phyloP scores from a whole-genome alignment of 2,329 filamentous ascomycete genomes.

The Trichocomaceae sp. region DNA sequence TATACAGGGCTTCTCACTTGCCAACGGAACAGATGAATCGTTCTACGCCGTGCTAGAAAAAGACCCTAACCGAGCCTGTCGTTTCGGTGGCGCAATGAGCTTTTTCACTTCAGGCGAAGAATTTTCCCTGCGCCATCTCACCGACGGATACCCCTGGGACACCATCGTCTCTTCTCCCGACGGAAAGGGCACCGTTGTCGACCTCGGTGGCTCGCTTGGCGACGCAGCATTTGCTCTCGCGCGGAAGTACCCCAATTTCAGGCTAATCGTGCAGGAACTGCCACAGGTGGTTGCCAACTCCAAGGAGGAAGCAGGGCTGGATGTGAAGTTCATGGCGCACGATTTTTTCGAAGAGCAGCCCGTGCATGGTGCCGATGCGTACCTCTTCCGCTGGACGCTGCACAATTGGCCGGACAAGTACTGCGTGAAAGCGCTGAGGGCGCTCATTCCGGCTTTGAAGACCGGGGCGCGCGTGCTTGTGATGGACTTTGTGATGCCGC shows the following conservation, averaged over 20 bases:
- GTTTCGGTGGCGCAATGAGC: constrained; percentile 8
- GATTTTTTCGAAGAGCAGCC: constrained; percentile 36
- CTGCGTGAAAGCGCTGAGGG: constrained; percentile 28
- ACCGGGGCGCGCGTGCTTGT: constrained; percentile 12
- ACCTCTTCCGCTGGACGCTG: constrained; percentile 34
- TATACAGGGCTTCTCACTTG: constrained; percentile 6
- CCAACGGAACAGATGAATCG: constrained; percentile 4
- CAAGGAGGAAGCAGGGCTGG: not conserved
- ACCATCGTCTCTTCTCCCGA: not conserved
- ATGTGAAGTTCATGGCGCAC: constrained; percentile 19
- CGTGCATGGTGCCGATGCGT: constrained; percentile 25
- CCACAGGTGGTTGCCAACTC: constrained; percentile 9
- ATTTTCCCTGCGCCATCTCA: constrained; percentile 3
- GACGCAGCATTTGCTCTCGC: constrained; percentile 9
- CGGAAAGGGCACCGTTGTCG: not conserved
- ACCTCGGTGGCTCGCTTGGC: constrained; percentile 9
- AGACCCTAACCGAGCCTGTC: constrained; percentile 3
- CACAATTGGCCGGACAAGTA: constrained; percentile 38
- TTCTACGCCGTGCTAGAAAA: constrained; percentile 5
- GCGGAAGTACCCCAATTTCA: not conserved
- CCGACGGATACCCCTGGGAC: constrained; percentile 7
- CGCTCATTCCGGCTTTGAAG: constrained; percentile 29
- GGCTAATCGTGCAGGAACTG: constrained; percentile 9
- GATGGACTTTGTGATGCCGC: constrained; percentile 9
- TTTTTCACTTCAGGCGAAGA: constrained; percentile 4